These are phyloP conservation scores for Elsinoe batatas DNA, from an alignment of 2,329 filamentous ascomycete species.

Conservation along the genomic window DNA sequence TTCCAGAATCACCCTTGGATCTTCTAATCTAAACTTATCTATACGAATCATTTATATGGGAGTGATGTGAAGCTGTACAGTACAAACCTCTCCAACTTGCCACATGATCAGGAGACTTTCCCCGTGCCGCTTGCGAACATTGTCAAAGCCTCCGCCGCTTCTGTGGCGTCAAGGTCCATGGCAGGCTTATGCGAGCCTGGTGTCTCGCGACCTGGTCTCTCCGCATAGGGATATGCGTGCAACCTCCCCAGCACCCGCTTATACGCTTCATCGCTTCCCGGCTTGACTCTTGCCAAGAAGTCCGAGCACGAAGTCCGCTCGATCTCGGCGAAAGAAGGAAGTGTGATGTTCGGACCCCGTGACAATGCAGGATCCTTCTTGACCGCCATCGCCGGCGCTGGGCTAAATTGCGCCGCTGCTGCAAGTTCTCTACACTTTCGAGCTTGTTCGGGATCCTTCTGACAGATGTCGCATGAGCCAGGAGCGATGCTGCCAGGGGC, in stretches of 20 bases:
- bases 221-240: constrained; percentile 14
- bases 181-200: constrained; percentile 13
- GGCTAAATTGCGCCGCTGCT: constrained; percentile 11
- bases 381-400: background rate
- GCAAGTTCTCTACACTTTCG: constrained; percentile 16
- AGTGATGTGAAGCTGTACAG: no score
- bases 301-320: constrained; percentile 16
- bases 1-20: no score
- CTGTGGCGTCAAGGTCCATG: constrained; percentile 16
- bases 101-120: no score
- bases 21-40: no score
- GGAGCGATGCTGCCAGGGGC: constrained; percentile 13
- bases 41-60: no score
- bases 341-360: background rate
- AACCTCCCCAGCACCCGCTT: constrained; percentile 8
- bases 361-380: background rate
- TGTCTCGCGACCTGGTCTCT: constrained; percentile 9
- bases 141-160: constrained; percentile 17
- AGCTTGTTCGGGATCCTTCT: constrained; percentile 16
- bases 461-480: constrained; percentile 17
- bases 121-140: background rate
- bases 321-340: constrained; percentile 5
- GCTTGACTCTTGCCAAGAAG: constrained; percentile 14
- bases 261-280: constrained; percentile 9
- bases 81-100: no score